phyloP scores from a whole-genome alignment of 352 stramenopile species.

The Phytophthora cajani region DNA sequence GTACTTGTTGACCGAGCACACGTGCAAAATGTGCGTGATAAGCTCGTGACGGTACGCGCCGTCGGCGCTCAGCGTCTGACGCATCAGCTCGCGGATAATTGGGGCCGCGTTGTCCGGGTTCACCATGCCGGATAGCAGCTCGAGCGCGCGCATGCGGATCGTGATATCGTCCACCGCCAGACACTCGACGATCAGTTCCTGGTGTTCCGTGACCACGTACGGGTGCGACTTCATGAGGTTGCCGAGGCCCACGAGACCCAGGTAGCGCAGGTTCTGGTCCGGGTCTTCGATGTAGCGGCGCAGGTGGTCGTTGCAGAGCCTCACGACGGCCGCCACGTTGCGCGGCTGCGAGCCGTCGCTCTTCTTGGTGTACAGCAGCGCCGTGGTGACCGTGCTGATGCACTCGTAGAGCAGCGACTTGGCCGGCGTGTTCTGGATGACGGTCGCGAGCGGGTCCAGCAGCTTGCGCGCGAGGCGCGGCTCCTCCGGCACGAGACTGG shows the following conservation, averaged over 20 bases:
- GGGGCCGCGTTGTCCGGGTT: conserved; percentile 96
- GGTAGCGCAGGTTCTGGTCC: conserved; percentile 99
- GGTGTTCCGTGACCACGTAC: conserved; percentile 95
- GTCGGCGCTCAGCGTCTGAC: conserved; percentile 94
- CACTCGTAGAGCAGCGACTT: conserved; percentile 99
- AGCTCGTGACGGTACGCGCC: conserved; percentile 96
- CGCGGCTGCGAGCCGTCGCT: conserved; percentile 95
- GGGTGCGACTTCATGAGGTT: conserved; percentile 97
- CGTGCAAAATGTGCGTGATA: conserved; percentile 95
- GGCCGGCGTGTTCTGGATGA: conserved; percentile 97
- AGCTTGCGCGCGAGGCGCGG: conserved; percentile 97
- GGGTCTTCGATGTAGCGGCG: conserved; percentile 96
- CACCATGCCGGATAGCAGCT: conserved; percentile 96
- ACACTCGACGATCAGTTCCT: conserved; percentile 96
- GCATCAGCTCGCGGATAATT: conserved; percentile 96
- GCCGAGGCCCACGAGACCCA: conserved; percentile 97
- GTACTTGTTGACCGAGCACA: conserved; percentile 98
- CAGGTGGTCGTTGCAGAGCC: conserved; percentile 96
- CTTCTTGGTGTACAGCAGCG: conserved; percentile 96
- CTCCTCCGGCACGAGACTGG: conserved; percentile 97
- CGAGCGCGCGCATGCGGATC: conserved; percentile 97
- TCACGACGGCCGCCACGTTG: conserved; percentile 94
- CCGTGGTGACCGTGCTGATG: conserved; percentile 97
- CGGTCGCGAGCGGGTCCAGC: conserved; percentile 96
- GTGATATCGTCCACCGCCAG: conserved; percentile 98